Evolutionary conservation across 495 filamentous ascomycete species (phyloP), one percentile per base, ranked within the genome.

Genomic region (Neurospora sp.): DNA sequence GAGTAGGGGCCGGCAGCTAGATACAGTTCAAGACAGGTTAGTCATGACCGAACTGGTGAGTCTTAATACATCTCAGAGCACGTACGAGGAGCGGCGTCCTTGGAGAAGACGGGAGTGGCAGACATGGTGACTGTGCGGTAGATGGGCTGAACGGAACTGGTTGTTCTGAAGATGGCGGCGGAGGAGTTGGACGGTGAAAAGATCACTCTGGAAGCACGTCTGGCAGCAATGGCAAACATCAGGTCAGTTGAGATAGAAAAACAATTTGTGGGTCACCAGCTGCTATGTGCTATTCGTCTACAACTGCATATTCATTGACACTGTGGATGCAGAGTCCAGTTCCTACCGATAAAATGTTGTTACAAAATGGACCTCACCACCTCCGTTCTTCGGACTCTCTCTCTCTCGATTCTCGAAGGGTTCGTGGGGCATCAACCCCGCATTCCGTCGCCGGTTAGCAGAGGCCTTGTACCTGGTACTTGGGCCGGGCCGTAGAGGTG

Each of bases 1-100:
- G 94, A 93, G 77, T 89, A 89, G 72, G 87, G 87, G 37, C 87
- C 87, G 46, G 86, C 87, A 78, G 84, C 87, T 89, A 27, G 62
- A 44, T 35, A 35, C 31, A 20, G 16, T 39, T 40, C 60, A 20
- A 70, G 35, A 39, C 54, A 35, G 23, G 54, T 62, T 62, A 62
- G 54, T 35, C 54, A 35, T 31, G 27, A 62, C 54, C 11, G 12
- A 35, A 31, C 27, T 27, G 54, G 54, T 62, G 54, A 62, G 23
- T 62, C 54, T 60, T 60, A 9, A 39, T 16, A 66, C 35, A 31
- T 41, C 31, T 42, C 14, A n/a, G 62, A 60, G 35, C 10, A 86
- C 86, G 73, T 80, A 88, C 87, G 81, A 73, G 82, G 82, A 75
- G 86, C 85, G 66, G 87, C 87, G 71, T 87, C 84, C 79, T 83